Conservation (phyloP, 2,329 filamentous ascomycete genomes). For the Graphilbum ipis-grandicollis region DNA sequence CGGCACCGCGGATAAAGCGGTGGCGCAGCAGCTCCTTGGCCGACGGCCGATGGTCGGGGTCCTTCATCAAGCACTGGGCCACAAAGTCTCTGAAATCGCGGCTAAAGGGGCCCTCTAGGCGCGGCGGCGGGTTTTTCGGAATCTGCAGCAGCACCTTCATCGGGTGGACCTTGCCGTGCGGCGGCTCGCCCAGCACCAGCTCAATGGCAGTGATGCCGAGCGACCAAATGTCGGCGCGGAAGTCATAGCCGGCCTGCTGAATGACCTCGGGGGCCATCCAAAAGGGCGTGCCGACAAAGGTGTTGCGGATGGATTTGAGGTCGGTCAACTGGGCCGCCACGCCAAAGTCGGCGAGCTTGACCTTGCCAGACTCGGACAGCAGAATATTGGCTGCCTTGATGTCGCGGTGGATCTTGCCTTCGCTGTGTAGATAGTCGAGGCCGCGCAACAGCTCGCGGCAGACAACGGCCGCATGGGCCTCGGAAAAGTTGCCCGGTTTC, state of each 20-base stretch:
- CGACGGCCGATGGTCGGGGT: constrained; percentile 66
- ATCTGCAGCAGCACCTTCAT: constrained; percentile 92
- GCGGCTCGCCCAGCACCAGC: constrained; percentile 76
- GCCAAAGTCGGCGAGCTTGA: constrained; percentile 94
- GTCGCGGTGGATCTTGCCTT: constrained; percentile 91
- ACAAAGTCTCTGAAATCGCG: constrained; percentile 91
- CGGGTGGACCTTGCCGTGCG: constrained; percentile 67
- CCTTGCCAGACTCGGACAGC: constrained; percentile 77
- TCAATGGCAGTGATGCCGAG: constrained; percentile 85
- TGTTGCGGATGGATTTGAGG: constrained; percentile 94
- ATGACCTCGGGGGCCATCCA: constrained; percentile 97
- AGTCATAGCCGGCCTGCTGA: constrained; percentile 66
- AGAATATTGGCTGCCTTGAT: constrained; percentile 94
- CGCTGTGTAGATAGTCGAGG: constrained; percentile 80
- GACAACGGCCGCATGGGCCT: constrained; percentile 84
- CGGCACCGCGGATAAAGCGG: constrained; percentile 72
- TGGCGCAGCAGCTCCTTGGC: constrained; percentile 80
- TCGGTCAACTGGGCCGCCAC: constrained; percentile 93
- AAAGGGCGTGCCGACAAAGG: constrained; percentile 92
- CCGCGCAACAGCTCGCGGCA: constrained; percentile 81
- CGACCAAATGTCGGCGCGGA: constrained; percentile 89
- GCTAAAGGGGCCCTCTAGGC: constrained; percentile 72
- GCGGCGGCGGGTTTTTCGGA: constrained; percentile 71
- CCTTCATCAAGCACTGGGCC: constrained; percentile 77
- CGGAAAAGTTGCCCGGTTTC: constrained; percentile 76